Conservation (phyloP, 2,329 filamentous ascomycete genomes). For the Colletotrichum limetticola region DNA sequence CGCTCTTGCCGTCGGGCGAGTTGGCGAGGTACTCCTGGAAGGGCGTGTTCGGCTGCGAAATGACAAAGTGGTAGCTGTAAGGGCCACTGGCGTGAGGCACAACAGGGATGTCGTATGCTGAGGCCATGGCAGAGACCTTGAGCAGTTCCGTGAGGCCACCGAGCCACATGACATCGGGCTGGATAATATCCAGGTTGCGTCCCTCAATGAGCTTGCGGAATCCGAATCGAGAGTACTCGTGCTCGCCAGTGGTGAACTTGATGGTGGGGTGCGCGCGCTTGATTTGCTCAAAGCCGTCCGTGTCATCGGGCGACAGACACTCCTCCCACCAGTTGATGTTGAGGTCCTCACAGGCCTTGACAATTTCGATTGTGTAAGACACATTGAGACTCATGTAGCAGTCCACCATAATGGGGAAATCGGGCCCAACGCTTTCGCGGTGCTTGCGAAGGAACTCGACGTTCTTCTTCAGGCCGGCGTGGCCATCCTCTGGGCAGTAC, state of each 20-base stretch:
- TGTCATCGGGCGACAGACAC: constrained; percentile 90
- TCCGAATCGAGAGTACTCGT: constrained; percentile 93
- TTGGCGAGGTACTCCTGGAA: constrained; percentile 98
- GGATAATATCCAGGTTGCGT: constrained; percentile 92
- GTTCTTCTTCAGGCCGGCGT: constrained; percentile 85
- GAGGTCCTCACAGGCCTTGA: constrained; percentile 83
- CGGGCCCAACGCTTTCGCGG: constrained; percentile 84
- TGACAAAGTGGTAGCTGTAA: constrained; percentile 96
- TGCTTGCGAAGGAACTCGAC: constrained; percentile 89
- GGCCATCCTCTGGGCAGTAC: constrained; percentile 89
- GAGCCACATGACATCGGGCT: constrained; percentile 98
- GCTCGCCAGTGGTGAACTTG: constrained; percentile 96
- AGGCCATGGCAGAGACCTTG: constrained; percentile 87
- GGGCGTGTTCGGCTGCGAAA: constrained; percentile 90
- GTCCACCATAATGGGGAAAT: constrained; percentile 94
- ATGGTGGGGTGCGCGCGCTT: constrained; percentile 90
- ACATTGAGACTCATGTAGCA: constrained; percentile 98
- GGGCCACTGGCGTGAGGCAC: constrained; percentile 95
- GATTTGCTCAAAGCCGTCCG: constrained; percentile 88
- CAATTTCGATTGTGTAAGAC: constrained; percentile 90
- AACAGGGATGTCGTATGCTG: constrained; percentile 93
- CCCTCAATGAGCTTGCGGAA: constrained; percentile 95
- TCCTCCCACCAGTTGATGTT: constrained; percentile 99
- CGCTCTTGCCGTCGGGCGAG: constrained; percentile 88
- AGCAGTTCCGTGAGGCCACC: constrained; percentile 92